Conservation (phyloP, 1,139 yeast species). For the Pneumocystis canis region DNA sequence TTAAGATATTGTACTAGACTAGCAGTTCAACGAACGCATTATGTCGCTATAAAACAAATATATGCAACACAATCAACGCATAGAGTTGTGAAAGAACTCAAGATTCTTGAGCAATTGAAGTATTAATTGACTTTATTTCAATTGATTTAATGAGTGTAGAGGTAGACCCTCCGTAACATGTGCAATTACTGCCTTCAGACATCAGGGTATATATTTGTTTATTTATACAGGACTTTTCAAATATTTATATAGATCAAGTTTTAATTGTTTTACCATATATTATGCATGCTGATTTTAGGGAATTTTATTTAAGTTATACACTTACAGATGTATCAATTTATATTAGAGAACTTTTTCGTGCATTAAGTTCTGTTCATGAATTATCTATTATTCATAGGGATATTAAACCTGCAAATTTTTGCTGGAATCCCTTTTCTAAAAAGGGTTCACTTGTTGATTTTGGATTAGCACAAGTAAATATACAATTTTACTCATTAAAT, state of each 20-base stretch:
- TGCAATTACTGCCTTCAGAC: not conserved
- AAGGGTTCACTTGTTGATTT: slow-evolving; percentile 78
- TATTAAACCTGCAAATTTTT: slow-evolving; percentile 63
- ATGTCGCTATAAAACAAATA: slow-evolving; percentile 11
- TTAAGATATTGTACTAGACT: not conserved
- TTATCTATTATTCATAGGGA: slow-evolving; percentile 73
- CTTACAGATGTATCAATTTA: slow-evolving; percentile 8
- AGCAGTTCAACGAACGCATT: not conserved
- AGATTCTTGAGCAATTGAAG: slow-evolving; percentile 6
- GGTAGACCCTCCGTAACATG: not conserved
- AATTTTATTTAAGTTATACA: slow-evolving; percentile 8
- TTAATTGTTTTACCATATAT: not conserved
- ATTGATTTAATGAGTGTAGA: not conserved
- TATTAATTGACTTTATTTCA: not conserved
- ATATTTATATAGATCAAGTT: not conserved
- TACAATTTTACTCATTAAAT: slow-evolving; percentile 13
- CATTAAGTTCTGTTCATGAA: slow-evolving; percentile 57
- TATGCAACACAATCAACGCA: slow-evolving; percentile 10
- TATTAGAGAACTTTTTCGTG: slow-evolving; percentile 46
- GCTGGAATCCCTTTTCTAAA: slow-evolving; percentile 59
- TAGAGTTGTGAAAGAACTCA: slow-evolving; percentile 9
- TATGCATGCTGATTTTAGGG: slow-evolving; percentile 12
- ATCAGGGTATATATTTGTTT: not conserved
- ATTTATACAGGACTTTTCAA: not conserved
- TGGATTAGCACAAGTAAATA: slow-evolving; percentile 58